Base-by-base conservation (phyloP, 2,329 filamentous ascomycete species). In the Penicillium fuscoglaucum region DNA sequence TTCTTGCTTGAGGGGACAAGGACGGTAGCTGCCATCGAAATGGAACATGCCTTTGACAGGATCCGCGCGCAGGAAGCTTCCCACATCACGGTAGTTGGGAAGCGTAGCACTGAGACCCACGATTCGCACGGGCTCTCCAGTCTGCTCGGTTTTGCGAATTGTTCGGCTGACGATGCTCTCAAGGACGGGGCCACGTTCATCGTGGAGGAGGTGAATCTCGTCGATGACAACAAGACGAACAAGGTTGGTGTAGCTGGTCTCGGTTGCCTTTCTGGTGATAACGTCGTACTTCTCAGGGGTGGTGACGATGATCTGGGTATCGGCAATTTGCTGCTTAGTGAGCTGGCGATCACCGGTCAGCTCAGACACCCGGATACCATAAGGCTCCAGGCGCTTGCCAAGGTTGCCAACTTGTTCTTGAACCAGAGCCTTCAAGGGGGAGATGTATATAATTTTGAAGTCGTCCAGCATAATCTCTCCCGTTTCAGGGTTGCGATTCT, bases 271-370 rank as follows among this genome's bases (percentile, higher is more conserved):
- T 77, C 96, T 87, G 6, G 96, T 99, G 67, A 99, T 97, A 66
- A 99, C 93, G 76, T 99, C 95, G 90, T 92, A 99, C 79, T 99
- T 99, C 77, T 99, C 95, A 21, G 95, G 95, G 0, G 95, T 99
- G 0, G 95, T 99, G 59, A 99, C 93, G 67, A 99, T 99, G 67
- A 99, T 88, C 74, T 99, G 93, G 0, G 95, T 99, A 70, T 99
- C 95, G 1, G 93, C 87, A 63, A 99, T 98, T 80, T 99, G 95
- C 75, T 96, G 92, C 78, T 99, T 99, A 21, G 93, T 99, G 72
- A 99, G 88, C 77, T 98, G 95, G 53, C 95, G 90, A 79, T 99
- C 95, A 79, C 95, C 95, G 61, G 95, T 99, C 70, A 99, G 81
- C 76, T 99, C 95, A n/a, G 93, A 87, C 12, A 99, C 95, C 59